These are phyloP conservation scores for Scedosporium boydii DNA, from an alignment of 2,329 filamentous ascomycete genomes.

Conservation along the genomic window DNA sequence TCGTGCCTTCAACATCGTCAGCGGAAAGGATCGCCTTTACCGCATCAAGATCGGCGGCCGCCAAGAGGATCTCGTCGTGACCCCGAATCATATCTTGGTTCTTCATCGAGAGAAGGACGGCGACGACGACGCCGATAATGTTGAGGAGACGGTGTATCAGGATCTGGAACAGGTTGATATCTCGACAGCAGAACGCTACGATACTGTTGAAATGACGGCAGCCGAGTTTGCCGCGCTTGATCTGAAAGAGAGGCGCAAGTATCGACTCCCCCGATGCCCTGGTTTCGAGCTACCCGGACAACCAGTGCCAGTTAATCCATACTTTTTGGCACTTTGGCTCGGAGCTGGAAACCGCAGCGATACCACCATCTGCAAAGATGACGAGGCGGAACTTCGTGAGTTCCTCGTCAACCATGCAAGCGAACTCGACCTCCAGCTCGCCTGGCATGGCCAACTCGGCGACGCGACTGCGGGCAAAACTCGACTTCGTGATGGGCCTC, in stretches of 20 bases:
- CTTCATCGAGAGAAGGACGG: conserved; percentile 22
- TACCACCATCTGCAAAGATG: not conserved
- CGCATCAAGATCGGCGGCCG: conserved; percentile 31
- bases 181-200: conserved; percentile 18
- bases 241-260: conserved; percentile 22
- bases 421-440: not conserved
- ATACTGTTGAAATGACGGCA: conserved; percentile 36
- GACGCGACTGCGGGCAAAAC: not conserved
- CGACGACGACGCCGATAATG: too few species aligned
- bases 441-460: not conserved
- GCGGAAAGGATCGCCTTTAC: conserved; percentile 35
- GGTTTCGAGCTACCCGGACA: conserved; percentile 18
- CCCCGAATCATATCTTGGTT: conserved; percentile 37
- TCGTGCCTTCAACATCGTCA: conserved; percentile 39
- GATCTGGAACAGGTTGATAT: conserved; percentile 6
- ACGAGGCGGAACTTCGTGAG: not conserved
- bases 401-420: not conserved
- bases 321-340: not conserved
- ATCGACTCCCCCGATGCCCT: conserved; percentile 25
- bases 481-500: not conserved
- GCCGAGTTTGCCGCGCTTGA: conserved; percentile 30
- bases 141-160: not conserved
- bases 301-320: conserved; percentile 6
- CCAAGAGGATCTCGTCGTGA: conserved; percentile 39
- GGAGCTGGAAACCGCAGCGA: not conserved